Base-by-base conservation (phyloP, 2,329 filamentous ascomycete species). In the Venturia carpophila region DNA sequence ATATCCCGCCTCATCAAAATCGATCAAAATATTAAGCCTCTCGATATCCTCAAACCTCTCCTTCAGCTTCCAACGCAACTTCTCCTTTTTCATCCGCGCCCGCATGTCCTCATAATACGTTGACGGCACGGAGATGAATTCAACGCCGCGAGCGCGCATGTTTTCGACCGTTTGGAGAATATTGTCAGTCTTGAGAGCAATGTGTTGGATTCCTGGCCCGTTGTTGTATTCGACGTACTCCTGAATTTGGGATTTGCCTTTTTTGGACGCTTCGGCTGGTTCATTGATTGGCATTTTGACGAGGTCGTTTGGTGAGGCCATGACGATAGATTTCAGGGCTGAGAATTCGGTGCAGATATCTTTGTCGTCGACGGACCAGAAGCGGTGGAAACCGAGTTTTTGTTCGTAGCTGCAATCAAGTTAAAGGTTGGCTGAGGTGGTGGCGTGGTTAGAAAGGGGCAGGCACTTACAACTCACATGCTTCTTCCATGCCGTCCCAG, bases 271-370 rank as follows among this genome's bases (percentile, higher is more conserved):
- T 1, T 84, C 80, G 0, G 93, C 93, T 1, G 93, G 93, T 79
- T 97, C 92, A 80, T 97, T 97, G 83, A 97, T 96, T 71, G 93
- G 93, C 92, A 97, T 97, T 80, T 97, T 97, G 77, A 97, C 91
- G 5, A 89, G 76, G 66, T 93, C 89, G 79, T 92, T 91, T 67
- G 87, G 86, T 5, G 87, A 91, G 52, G 89, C 85, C 92, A 97
- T 96, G 73, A 97, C 93, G 72, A 97, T 87, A 72, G 86, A 90
- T 78, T 88, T 91, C 60, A 97, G 82, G 11, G 93, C 92, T 0
- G 88, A 92, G 83, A 91, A 97, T 74, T 96, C 92, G 69, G 90
- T 96, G 83, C 87, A 91, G 78, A 97, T 95, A 74, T 95, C 86
- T 70, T 86, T 89, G 81, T 97, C 93, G 76, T 97, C 93, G 66